Evolutionary conservation across 2,329 filamentous ascomycete genomes (phyloP).

Genomic region (Phaeomoniella chlamydospora): DNA sequence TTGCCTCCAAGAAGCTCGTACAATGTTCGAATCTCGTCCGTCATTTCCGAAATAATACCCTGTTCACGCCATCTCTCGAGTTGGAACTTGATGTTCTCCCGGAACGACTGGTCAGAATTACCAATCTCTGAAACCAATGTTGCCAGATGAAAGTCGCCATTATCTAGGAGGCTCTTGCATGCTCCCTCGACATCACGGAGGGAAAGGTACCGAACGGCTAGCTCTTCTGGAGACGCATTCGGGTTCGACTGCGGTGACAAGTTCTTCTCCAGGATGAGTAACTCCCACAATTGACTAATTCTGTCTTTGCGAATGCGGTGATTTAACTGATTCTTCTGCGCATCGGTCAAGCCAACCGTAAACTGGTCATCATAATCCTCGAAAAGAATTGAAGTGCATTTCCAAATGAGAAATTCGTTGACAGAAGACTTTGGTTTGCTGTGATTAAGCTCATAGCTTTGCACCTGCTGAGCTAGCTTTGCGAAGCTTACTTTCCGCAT

Average conservation of each 20-base stretch:
- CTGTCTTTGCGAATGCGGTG: conserved; percentile 33
- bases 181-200: conserved; percentile 69
- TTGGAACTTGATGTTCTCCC: conserved; percentile 64
- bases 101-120: conserved; percentile 46
- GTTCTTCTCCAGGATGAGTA: conserved; percentile 42
- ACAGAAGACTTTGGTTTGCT: conserved; percentile 45
- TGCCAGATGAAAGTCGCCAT: conserved; percentile 69
- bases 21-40: conserved; percentile 66
- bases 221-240: conserved; percentile 54
- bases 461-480: conserved; percentile 29
- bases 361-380: conserved; percentile 35
- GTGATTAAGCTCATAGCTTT: conserved; percentile 20
- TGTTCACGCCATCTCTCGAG: conserved; percentile 72
- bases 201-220: conserved; percentile 62
- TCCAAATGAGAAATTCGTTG: conserved; percentile 13
- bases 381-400: conserved; percentile 62
- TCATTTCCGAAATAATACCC: conserved; percentile 77
- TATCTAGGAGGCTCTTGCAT: conserved; percentile 62
- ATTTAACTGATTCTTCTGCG: conserved; percentile 22
- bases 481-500: conserved; percentile 34
- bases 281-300: conserved; percentile 33
- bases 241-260: conserved; percentile 36
- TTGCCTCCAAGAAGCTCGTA: conserved; percentile 86
- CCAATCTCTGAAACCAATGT: conserved; percentile 75
- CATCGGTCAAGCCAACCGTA: conserved; percentile 22